These are phyloP conservation scores for Sugiyamaella marilandica DNA, from an alignment of 805 yeast genomes.

Conservation along the genomic window DNA sequence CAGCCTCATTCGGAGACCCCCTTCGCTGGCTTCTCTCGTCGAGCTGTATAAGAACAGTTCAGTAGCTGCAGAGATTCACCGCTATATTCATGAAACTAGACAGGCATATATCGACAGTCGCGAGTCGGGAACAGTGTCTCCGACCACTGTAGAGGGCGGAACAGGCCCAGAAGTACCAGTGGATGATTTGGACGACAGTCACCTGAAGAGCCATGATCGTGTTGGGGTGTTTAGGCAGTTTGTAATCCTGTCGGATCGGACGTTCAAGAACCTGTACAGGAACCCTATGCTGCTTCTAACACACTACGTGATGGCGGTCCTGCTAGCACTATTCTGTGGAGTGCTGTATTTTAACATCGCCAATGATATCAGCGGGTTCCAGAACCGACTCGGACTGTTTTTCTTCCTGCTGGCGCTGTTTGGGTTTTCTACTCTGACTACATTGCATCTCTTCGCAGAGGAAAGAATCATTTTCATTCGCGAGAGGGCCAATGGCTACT, in stretches of 20 bases:
- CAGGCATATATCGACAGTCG: slow-evolving; percentile 3
- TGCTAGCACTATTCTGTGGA: slow-evolving; percentile 82
- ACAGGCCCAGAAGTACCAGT: slow-evolving; percentile 21
- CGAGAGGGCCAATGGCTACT: slow-evolving; percentile 92
- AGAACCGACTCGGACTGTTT: slow-evolving; percentile 88
- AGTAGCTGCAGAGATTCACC: slow-evolving; percentile 21
- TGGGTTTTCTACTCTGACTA: slow-evolving; percentile 91
- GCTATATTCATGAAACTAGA: slow-evolving; percentile 21
- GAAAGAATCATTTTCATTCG: slow-evolving; percentile 87
- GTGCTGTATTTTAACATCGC: slow-evolving; percentile 74
- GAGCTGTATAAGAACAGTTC: slow-evolving; percentile 27
- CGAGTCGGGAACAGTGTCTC: slow-evolving; percentile 24
- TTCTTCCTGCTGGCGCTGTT: slow-evolving; percentile 86
- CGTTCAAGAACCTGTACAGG: slow-evolving; percentile 88
- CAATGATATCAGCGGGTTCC: slow-evolving; percentile 93
- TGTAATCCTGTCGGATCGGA: slow-evolving; percentile 70
- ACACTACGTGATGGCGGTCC: slow-evolving; percentile 71
- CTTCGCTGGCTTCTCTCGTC: slow-evolving; percentile 28
- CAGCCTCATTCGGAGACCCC: neutral
- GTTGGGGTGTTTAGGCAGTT: slow-evolving; percentile 66
- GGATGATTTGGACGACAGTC: slow-evolving; percentile 1
- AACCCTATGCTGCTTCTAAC: slow-evolving; percentile 85
- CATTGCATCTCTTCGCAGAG: slow-evolving; percentile 79
- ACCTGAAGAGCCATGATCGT: slow-evolving; percentile 31
- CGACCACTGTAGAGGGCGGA: slow-evolving; percentile 18